Percentiles rank a stretch among this genome's conserved stretches.
Conservation (phyloP, 2,329 filamentous ascomycete genomes). For the Colletotrichum simmondsii region DNA sequence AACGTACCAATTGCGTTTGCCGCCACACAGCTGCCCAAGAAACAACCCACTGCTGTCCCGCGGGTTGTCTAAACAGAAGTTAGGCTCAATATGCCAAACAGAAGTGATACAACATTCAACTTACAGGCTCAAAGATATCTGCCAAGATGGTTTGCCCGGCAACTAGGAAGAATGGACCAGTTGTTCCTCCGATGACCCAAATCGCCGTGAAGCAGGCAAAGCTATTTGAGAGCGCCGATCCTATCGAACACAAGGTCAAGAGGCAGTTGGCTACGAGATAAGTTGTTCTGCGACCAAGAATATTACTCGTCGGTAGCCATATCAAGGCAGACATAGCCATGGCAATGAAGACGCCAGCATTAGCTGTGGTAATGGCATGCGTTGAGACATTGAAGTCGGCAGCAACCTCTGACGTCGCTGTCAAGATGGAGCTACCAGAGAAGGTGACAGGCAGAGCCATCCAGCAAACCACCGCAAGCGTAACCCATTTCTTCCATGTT, state of each 20-base stretch:
- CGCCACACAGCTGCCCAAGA: constrained; percentile 34
- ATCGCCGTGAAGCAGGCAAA: constrained; percentile 66
- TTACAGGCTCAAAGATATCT: constrained; percentile 34
- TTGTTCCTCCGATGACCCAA: constrained; percentile 34
- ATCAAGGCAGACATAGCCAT: constrained; percentile 79
- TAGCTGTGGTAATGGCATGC: constrained; percentile 77
- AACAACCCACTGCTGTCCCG: constrained; percentile 33
- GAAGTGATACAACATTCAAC: neutral
- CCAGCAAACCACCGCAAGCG: constrained; percentile 37
- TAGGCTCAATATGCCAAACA: neutral
- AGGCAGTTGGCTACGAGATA: constrained; percentile 66
- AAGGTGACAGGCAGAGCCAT: constrained; percentile 73
- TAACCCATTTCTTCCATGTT: constrained; percentile 35
- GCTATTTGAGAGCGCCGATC: constrained; percentile 78
- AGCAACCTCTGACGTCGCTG: constrained; percentile 80
- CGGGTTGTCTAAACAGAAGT: constrained; percentile 21
- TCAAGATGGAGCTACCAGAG: constrained; percentile 77
- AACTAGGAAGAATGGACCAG: constrained; percentile 32
- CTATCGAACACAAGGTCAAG: constrained; percentile 77
- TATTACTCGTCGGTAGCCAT: constrained; percentile 75
- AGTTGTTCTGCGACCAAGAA: constrained; percentile 25
- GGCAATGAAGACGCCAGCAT: constrained; percentile 79
- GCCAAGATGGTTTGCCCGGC: constrained; percentile 33
- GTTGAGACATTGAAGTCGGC: constrained; percentile 71
- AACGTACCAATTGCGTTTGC: constrained; percentile 29